Conservation (phyloP, 2,329 filamentous ascomycete genomes). For the Cytospora piceae region DNA sequence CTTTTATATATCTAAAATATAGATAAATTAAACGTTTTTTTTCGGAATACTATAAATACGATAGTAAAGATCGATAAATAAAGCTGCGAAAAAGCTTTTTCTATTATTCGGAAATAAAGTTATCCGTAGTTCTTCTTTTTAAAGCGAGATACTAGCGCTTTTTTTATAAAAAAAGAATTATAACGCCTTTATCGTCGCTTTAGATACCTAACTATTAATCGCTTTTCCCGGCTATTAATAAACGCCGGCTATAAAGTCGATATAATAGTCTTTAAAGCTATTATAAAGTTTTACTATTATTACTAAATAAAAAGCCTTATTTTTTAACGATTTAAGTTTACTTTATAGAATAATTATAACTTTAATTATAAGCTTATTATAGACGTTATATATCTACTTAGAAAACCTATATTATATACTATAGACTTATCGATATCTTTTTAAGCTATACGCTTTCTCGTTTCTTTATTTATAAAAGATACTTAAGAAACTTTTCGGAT, state of each 20-base stretch:
- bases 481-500: neutral
- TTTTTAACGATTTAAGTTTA: too few relatives aligned
- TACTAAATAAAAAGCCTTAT: too few relatives aligned
- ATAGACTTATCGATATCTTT: too few relatives aligned
- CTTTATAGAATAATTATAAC: too few relatives aligned
- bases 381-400: neutral
- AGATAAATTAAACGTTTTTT: neutral
- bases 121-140: neutral
- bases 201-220: neutral
- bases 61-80: neutral
- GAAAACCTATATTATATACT: too few relatives aligned
- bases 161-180: neutral
- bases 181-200: neutral
- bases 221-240: neutral
- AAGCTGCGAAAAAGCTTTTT: neutral
- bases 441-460: too few relatives aligned
- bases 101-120: neutral
- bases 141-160: neutral
- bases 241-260: too few relatives aligned
- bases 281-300: too few relatives aligned
- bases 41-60: neutral
- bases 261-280: too few relatives aligned
- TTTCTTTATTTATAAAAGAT: neutral
- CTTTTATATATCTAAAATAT: conserved; percentile 2
- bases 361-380: neutral